Evolutionary conservation across 495 filamentous ascomycete genomes (phyloP).

Genomic region (Aspergillus steynii): DNA sequence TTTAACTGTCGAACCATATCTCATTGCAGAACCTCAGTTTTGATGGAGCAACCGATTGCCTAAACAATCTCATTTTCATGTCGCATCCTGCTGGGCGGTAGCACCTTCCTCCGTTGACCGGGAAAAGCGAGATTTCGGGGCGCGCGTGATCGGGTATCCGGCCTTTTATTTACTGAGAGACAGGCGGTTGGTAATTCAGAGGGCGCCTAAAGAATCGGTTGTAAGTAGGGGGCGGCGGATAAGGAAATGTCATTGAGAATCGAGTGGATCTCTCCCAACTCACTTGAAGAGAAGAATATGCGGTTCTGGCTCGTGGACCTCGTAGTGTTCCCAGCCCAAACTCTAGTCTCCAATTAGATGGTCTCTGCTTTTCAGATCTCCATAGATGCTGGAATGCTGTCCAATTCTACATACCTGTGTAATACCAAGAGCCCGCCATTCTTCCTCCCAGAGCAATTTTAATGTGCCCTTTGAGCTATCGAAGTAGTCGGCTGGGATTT

Average conservation of each 20-base stretch:
- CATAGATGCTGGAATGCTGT: slow-evolving; percentile 10
- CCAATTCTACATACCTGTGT: slow-evolving; percentile 67
- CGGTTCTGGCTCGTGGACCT: slow-evolving; percentile 97
- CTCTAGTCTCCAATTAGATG: slow-evolving; percentile 57
- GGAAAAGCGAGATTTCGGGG: background rate
- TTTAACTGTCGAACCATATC: slow-evolving; percentile 31
- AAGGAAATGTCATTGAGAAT: background rate
- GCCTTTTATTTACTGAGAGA: slow-evolving; percentile 34
- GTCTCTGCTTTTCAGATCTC: background rate
- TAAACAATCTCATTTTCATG: slow-evolving; percentile 12
- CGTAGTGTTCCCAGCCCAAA: slow-evolving; percentile 98
- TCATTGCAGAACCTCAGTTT: slow-evolving; percentile 34
- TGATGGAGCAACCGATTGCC: slow-evolving; percentile 26
- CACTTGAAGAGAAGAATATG: slow-evolving; percentile 99
- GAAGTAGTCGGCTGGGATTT: slow-evolving; percentile 93
- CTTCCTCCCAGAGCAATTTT: slow-evolving; percentile 96
- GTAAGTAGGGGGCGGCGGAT: slow-evolving; percentile 9
- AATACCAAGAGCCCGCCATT: slow-evolving; percentile 95
- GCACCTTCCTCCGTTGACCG: slow-evolving; percentile 1
- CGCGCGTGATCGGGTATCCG: background rate
- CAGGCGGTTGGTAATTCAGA: slow-evolving; percentile 81
- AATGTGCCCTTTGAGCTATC: slow-evolving; percentile 86
- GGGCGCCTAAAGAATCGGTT: slow-evolving; percentile 60
- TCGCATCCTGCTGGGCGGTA: slow-evolving; percentile 3
- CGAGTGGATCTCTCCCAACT: slow-evolving; percentile 29